phyloP scores from a whole-genome alignment of 768 basidiomycete genomes.

The Mycena filopes region DNA sequence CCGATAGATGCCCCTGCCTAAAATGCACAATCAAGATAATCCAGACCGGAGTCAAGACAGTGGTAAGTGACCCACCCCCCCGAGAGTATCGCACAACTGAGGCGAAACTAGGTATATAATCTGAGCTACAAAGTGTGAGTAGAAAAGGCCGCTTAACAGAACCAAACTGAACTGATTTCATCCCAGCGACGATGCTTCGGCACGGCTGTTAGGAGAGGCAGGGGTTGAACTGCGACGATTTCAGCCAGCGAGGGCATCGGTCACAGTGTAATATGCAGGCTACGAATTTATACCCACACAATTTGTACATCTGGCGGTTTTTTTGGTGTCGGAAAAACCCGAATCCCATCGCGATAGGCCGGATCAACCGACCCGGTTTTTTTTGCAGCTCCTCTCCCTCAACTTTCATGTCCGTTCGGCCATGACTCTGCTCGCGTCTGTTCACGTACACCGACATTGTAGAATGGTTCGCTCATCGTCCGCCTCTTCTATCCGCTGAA shows the following conservation, averaged over 20 bases:
- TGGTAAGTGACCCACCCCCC: no score
- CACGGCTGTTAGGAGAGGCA: slow-evolving; percentile 79
- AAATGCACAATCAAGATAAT: slow-evolving; percentile 97
- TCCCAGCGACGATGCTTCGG: slow-evolving; percentile 85
- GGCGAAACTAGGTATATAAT: no score
- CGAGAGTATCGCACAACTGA: no score
- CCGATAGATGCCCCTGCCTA: slow-evolving; percentile 92
- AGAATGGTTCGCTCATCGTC: slow-evolving; percentile 4
- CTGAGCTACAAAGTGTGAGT: slow-evolving; percentile 94
- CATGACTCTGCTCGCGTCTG: not conserved
- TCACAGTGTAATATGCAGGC: not conserved
- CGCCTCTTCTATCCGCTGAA: not conserved
- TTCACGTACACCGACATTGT: not conserved
- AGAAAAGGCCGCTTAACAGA: not conserved
- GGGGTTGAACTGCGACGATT: slow-evolving; percentile 84
- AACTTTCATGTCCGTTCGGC: slow-evolving; percentile 7
- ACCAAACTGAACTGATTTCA: slow-evolving; percentile 1
- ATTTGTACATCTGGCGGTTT: no score
- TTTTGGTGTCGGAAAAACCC: no score
- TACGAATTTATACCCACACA: not conserved
- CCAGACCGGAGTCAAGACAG: slow-evolving; percentile 90
- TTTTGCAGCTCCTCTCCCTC: not conserved
- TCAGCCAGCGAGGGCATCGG: slow-evolving; percentile 50
- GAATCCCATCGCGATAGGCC: not conserved
- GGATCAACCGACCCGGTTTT: not conserved